phyloP scores from a whole-genome alignment of 2,329 filamentous ascomycete species.

The Talaromyces funiculosus region DNA sequence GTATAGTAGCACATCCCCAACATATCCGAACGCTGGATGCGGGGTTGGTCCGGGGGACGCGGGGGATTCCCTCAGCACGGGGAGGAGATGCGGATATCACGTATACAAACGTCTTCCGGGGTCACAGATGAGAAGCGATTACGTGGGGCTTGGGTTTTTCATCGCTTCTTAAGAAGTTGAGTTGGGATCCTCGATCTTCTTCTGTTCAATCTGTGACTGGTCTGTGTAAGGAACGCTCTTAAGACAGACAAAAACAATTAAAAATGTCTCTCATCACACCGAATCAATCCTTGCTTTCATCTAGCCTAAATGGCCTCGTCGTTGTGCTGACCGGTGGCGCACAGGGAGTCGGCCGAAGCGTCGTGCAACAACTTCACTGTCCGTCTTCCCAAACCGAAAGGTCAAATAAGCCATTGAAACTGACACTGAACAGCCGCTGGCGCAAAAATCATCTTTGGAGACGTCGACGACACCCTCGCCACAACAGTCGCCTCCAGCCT shows the following conservation, averaged over 20 bases:
- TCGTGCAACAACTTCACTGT: neutral
- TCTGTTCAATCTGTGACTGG: neutral
- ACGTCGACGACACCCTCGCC: slow-evolving; percentile 9
- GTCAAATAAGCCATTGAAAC: no score
- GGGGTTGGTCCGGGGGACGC: neutral
- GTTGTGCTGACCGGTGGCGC: neutral
- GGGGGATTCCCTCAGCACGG: neutral
- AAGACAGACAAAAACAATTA: neutral
- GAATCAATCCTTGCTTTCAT: neutral
- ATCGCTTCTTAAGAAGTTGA: neutral
- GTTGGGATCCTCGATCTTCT: neutral
- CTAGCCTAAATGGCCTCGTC: neutral
- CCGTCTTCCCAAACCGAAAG: no score
- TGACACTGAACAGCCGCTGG: slow-evolving; percentile 3
- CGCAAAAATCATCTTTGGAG: slow-evolving; percentile 15
- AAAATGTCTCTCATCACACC: neutral
- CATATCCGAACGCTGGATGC: neutral
- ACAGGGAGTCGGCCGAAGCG: neutral
- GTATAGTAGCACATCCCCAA: neutral
- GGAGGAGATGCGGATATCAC: neutral
- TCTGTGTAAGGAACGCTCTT: neutral
- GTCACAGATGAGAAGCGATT: no score
- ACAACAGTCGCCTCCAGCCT: slow-evolving; percentile 3
- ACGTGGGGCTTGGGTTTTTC: neutral
- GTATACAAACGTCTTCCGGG: no score